Evolutionary conservation across 176 grass and related monocot species (phyloP).

Genomic region (Rhipidocladum racemiflorum): DNA sequence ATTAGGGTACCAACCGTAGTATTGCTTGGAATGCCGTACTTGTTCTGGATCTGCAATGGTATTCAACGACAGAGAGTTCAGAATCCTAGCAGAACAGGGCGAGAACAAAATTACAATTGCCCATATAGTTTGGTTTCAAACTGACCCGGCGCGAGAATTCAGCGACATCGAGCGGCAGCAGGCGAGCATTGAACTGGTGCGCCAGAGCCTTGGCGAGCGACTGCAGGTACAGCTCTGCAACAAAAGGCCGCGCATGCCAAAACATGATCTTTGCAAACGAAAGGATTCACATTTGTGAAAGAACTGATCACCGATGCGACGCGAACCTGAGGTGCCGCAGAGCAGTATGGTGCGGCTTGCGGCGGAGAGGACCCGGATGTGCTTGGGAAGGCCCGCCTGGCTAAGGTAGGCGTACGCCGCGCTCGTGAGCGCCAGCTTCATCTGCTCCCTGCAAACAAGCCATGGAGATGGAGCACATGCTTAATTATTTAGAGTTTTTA

Average conservation of each 20-base stretch:
- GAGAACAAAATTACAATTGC: background rate
- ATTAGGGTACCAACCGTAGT: conserved; percentile 30
- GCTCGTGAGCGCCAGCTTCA: conserved; percentile 54
- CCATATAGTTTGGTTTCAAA: background rate
- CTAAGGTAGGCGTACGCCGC: conserved; percentile 63
- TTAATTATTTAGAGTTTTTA: background rate
- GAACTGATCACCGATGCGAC: background rate
- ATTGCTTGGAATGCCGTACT: conserved; percentile 56
- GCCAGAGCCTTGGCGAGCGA: conserved; percentile 74
- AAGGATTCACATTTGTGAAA: background rate
- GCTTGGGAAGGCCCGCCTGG: conserved; percentile 45
- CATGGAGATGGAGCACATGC: conserved; percentile 4
- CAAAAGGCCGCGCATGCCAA: background rate
- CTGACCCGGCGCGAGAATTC: conserved; percentile 59
- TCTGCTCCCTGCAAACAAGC: conserved; percentile 60
- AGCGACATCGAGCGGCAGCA: conserved; percentile 61
- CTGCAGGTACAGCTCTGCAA: conserved; percentile 65
- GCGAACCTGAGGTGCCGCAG: conserved; percentile 66
- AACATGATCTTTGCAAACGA: background rate
- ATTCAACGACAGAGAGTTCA: conserved; percentile 11
- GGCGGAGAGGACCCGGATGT: conserved; percentile 53
- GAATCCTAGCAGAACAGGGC: conserved; percentile 13
- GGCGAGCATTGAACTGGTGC: conserved; percentile 53
- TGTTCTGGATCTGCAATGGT: conserved; percentile 63
- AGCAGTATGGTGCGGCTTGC: conserved; percentile 78